Evolutionary conservation across 176 grass and related monocot genomes (phyloP).

Genomic region (Paspalum vaginatum): DNA sequence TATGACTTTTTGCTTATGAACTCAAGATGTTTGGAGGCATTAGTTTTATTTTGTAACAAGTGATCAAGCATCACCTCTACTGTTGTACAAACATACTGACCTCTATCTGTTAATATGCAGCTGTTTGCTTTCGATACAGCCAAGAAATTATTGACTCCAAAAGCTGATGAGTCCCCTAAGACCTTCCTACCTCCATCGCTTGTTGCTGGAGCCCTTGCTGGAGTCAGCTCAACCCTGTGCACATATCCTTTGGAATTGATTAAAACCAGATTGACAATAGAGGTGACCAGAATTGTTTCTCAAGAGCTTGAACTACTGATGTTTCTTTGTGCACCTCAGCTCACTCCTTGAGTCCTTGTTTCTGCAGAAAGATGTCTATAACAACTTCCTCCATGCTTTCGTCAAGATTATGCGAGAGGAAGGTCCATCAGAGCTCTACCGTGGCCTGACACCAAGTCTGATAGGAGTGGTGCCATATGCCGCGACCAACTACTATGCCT

Average conservation of each 20-base stretch:
- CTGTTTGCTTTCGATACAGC: constrained; percentile 96
- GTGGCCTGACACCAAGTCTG: constrained; percentile 83
- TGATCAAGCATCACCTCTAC: background rate
- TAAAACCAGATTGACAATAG: constrained; percentile 93
- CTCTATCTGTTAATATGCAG: constrained; percentile 47
- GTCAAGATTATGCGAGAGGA: constrained; percentile 91
- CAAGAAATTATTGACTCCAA: constrained; percentile 87
- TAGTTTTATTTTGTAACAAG: constrained; percentile 5
- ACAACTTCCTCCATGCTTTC: constrained; percentile 88
- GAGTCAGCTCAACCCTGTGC: constrained; percentile 96
- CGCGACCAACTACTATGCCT: constrained; percentile 85
- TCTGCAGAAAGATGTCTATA: constrained; percentile 83
- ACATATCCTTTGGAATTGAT: constrained; percentile 96
- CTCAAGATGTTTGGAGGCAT: background rate
- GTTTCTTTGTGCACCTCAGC: constrained; percentile 23
- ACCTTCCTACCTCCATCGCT: constrained; percentile 70
- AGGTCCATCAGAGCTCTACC: constrained; percentile 87
- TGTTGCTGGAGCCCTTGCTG: constrained; percentile 90
- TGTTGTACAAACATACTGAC: constrained; percentile 4
- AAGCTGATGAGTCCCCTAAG: constrained; percentile 63
- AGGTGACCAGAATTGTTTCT: constrained; percentile 48
- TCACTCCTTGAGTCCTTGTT: constrained; percentile 41
- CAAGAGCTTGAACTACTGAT: background rate
- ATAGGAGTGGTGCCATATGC: constrained; percentile 97
- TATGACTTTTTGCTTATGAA: constrained; percentile 9